These are phyloP conservation scores for Calonectria montana DNA, from an alignment of 2,329 filamentous ascomycete species.

Conservation along the genomic window DNA sequence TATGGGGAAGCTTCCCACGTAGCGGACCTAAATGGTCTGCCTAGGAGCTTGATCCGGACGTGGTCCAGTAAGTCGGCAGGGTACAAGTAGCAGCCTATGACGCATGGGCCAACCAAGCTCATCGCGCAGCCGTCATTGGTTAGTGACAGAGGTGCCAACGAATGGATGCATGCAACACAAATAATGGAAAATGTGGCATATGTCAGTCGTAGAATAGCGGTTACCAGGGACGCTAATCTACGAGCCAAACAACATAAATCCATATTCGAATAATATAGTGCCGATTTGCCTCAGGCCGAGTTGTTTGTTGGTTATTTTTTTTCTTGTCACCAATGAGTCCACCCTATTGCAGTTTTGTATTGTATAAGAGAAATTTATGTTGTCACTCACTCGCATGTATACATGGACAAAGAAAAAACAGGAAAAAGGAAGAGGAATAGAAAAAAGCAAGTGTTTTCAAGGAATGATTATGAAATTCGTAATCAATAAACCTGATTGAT, in stretches of 20 bases:
- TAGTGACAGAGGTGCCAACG: too few relatives aligned
- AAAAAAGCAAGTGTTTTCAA: neutral
- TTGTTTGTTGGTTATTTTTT: neutral
- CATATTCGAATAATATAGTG: too few relatives aligned
- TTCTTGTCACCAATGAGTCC: neutral
- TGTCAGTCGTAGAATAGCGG: too few relatives aligned
- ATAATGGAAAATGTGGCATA: too few relatives aligned
- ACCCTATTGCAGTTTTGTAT: neutral
- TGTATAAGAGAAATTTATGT: neutral
- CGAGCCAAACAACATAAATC: too few relatives aligned
- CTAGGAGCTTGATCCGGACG: slow-evolving; percentile 4
- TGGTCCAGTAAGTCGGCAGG: neutral
- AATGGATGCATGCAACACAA: too few relatives aligned
- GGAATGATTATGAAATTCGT: too few relatives aligned
- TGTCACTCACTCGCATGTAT: neutral
- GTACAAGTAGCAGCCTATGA: neutral
- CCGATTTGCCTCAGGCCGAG: too few relatives aligned
- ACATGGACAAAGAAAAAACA: too few relatives aligned
- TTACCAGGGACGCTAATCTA: too few relatives aligned
- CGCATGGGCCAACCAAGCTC: neutral
- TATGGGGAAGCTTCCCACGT: neutral
- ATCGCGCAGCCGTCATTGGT: neutral
- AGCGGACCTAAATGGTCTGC: neutral
- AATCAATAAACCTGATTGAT: too few relatives aligned
- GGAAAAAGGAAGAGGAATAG: too few relatives aligned